phyloP scores from a whole-genome alignment of 2,329 filamentous ascomycete species.

The Tolypocladium amazonense region DNA sequence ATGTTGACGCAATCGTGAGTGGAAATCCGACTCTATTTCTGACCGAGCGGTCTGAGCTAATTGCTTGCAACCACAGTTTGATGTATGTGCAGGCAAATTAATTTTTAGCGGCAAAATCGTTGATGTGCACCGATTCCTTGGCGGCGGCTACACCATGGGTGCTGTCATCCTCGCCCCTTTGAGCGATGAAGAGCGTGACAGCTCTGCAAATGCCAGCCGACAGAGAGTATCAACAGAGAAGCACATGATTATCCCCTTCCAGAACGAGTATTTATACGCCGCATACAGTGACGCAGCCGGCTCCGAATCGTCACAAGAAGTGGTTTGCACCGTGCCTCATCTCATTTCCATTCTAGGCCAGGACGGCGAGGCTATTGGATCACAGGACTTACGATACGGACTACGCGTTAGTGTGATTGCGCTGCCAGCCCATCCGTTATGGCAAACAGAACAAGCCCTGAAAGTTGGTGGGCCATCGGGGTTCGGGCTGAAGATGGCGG shows the following conservation, averaged over 20 bases:
- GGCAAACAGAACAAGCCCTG: constrained; percentile 28
- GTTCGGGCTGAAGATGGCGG: constrained; percentile 12
- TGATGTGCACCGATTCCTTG: constrained; percentile 25
- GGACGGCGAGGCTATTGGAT: constrained; percentile 38
- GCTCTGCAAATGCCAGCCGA: constrained; percentile 5
- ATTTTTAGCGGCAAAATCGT: constrained; percentile 29
- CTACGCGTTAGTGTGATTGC: constrained; percentile 38
- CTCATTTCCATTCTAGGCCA: constrained; percentile 25
- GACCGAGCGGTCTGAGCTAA: neutral
- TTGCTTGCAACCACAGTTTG: constrained; percentile 9
- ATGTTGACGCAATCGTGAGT: constrained; percentile 17
- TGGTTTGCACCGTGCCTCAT: constrained; percentile 25
- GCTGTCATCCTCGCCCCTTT: constrained; percentile 23
- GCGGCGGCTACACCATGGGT: constrained; percentile 30
- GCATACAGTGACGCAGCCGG: constrained; percentile 19
- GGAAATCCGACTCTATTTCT: neutral
- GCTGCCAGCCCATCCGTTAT: constrained; percentile 36
- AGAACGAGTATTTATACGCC: constrained; percentile 30
- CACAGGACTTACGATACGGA: constrained; percentile 40
- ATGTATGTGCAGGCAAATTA: constrained; percentile 21
- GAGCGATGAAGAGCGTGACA: constrained; percentile 17
- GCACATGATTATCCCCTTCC: constrained; percentile 28
- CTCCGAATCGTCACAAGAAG: constrained; percentile 15
- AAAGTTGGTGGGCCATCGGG: constrained; percentile 22
- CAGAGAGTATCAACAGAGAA: constrained; percentile 9